Base-by-base conservation (phyloP, 345 rosid species). In the Raphanus sativus region DNA sequence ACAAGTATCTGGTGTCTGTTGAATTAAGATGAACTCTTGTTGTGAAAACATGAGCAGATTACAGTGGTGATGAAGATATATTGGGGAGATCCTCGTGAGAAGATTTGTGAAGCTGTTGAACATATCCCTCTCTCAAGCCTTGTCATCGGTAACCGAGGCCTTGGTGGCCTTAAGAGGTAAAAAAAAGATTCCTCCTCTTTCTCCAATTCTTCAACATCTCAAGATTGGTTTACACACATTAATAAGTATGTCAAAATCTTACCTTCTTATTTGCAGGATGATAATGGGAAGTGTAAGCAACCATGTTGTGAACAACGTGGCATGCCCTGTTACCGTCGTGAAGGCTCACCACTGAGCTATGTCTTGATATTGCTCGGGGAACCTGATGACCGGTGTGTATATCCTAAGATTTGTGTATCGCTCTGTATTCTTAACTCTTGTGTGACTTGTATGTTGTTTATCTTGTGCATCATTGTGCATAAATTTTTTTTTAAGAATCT, bases 11-110 rank as follows among this genome's bases (percentile, higher is more conserved):
- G 24, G 24, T 6, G 38, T 26, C 15, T 48, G 62, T 17, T 30
- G 16, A 56, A 16, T 8, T 0, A 56, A 4, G 38, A 34, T 6
- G 9, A 1, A 68, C 32, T 5, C 24, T 34, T 67, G 59, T 61
- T 83, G 17, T 55, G 75, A n/a, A 28, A 67, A 64, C 69, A 50
- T 65, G 52, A 11, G 70, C 69, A 81, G 86, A 38, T 83, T 54
- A 78, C 69, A 48, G 90, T 90, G 76, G 71, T 89, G 45, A 68
- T 86, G 86, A 92, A 90, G 92, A 80, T 92, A 71, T 90, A 83
- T 24, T 90, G 96, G 96, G 97, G 97, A 64, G 97, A 92, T 78
- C 70, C 96, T 69, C 91, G 94, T 24, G 97, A 92, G 81, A 90
- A 89, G 90, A 79, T 92, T 10, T 86, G 91, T 40, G 94, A 87